Percentiles rank a stretch among this genome's conserved stretches.
These are phyloP conservation scores for Lodderomyces jiufengensis DNA, from an alignment of 1,139 yeast genomes.

Conservation along the genomic window DNA sequence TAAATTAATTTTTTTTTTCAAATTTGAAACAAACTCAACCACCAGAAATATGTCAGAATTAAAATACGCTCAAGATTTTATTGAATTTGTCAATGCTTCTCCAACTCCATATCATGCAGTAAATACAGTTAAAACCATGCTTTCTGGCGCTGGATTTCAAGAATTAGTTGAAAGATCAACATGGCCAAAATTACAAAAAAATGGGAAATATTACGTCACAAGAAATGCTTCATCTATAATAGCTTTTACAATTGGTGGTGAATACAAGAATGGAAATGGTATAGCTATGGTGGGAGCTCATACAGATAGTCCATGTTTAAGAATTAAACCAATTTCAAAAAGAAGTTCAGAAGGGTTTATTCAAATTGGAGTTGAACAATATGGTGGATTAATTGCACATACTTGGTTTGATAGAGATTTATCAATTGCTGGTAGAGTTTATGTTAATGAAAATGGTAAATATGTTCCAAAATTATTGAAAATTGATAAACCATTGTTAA, in stretches of 20 bases:
- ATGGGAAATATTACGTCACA: slow-evolving; percentile 73
- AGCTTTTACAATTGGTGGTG: slow-evolving; percentile 78
- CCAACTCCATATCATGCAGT: slow-evolving; percentile 98
- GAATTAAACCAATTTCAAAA: slow-evolving; percentile 87
- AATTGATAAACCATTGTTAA: slow-evolving; percentile 75
- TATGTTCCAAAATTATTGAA: slow-evolving; percentile 68
- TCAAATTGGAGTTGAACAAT: slow-evolving; percentile 90
- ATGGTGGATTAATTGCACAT: slow-evolving; percentile 95
- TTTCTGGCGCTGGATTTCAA: slow-evolving; percentile 60
- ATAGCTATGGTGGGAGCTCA: slow-evolving; percentile 91
- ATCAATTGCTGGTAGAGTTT: slow-evolving; percentile 88
- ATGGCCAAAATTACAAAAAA: slow-evolving; percentile 55
- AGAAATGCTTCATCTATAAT: slow-evolving; percentile 85
- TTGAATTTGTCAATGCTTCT: slow-evolving; percentile 75
- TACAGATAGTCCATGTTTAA: slow-evolving; percentile 89
- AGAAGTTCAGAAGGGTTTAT: slow-evolving; percentile 70
- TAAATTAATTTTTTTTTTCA: no score
- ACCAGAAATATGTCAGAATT: slow-evolving; percentile 8
- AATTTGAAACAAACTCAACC: slow-evolving; percentile 1
- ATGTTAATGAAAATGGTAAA: slow-evolving; percentile 49
- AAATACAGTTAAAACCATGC: slow-evolving; percentile 51
- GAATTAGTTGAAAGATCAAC: slow-evolving; percentile 71
- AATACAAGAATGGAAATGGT: slow-evolving; percentile 78
- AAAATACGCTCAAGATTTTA: slow-evolving; percentile 54
- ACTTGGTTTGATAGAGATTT: slow-evolving; percentile 92